Conservation (phyloP, 768 basidiomycete species). For the Galerina marginata region DNA sequence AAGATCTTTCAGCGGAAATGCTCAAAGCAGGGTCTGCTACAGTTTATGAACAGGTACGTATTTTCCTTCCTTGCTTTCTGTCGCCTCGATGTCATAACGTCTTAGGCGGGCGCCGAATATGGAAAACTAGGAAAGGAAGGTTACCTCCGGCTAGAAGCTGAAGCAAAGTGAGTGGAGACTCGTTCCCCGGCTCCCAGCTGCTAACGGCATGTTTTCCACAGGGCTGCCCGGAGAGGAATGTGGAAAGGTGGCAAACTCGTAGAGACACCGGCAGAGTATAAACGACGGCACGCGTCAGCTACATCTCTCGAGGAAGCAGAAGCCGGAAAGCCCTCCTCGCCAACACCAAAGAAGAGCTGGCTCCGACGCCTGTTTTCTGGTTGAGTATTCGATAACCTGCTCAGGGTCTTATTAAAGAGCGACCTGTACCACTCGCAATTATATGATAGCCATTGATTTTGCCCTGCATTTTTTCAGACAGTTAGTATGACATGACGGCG, state of each 20-base stretch:
- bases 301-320: constrained; percentile 14
- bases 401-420: neutral
- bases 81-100: neutral
- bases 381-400: constrained; percentile 5
- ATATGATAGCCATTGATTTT: no score
- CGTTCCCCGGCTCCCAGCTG: neutral
- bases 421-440: no score
- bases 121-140: constrained; percentile 69
- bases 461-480: neutral
- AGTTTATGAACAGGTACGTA: constrained; percentile 67
- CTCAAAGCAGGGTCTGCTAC: constrained; percentile 77
- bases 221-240: constrained; percentile 70
- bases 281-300: constrained; percentile 57
- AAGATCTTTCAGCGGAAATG: constrained; percentile 72
- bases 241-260: constrained; percentile 61
- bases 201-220: constrained; percentile 30
- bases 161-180: constrained; percentile 62
- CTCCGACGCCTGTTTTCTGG: constrained; percentile 13
- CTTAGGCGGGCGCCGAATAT: constrained; percentile 73
- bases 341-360: constrained; percentile 12
- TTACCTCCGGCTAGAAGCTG: constrained; percentile 63
- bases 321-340: constrained; percentile 7
- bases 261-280: constrained; percentile 84
- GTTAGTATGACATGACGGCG: no score
- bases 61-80: neutral